Evolutionary conservation across 1,139 yeast genomes (phyloP).

Genomic region (Candida albicans): DNA sequence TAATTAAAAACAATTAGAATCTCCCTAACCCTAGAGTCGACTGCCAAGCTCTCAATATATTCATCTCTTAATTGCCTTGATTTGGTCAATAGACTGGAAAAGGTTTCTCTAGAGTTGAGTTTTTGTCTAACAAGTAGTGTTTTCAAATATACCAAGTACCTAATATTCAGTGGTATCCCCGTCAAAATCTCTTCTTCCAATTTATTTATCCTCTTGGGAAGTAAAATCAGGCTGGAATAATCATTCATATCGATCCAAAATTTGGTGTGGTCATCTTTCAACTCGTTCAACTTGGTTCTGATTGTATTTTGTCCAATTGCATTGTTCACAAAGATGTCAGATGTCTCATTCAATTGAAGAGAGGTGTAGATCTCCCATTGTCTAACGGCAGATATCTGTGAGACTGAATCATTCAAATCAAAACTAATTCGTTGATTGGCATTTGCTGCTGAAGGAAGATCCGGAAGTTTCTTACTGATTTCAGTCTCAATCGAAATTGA

Average conservation of each 20-base stretch:
- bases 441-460: constrained; percentile 6
- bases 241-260: constrained; percentile 29
- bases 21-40: constrained; percentile 24
- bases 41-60: constrained; percentile 21
- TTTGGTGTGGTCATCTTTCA: constrained; percentile 10
- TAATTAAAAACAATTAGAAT: constrained; percentile 35
- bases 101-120: constrained; percentile 30
- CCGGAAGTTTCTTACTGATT: constrained; percentile 5
- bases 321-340: constrained; percentile 28
- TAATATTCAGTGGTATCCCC: constrained; percentile 36
- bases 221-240: constrained; percentile 21
- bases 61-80: constrained; percentile 23
- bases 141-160: constrained; percentile 36
- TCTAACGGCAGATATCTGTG: constrained; percentile 32
- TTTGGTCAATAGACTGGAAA: constrained; percentile 30
- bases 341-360: constrained; percentile 38
- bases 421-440: constrained; percentile 4
- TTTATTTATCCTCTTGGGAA: constrained; percentile 18
- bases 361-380: constrained; percentile 34
- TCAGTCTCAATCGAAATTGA: constrained; percentile 1
- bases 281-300: constrained; percentile 7
- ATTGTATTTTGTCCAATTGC: constrained; percentile 11
- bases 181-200: constrained; percentile 28
- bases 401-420: constrained; percentile 21
- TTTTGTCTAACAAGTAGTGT: constrained; percentile 33